Base-by-base conservation (phyloP, 805 yeast genomes). In the Starmerella sirachaensis region DNA sequence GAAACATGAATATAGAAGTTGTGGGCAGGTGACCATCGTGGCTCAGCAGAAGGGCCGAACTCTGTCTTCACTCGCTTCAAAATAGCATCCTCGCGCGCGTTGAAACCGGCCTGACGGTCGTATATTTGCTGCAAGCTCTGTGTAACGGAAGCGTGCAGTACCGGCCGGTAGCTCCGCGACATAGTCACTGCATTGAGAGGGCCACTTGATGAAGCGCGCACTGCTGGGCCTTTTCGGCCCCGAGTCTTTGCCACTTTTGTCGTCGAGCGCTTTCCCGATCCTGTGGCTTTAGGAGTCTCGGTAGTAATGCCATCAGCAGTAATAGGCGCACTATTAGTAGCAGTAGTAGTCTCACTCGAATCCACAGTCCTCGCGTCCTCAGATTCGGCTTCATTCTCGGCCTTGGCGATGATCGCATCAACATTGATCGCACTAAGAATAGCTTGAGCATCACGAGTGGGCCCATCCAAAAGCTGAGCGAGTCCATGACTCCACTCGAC, bases 1-100 rank as follows among this genome's bases (percentile, higher is more conserved):
- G 63, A 52, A 10, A 76, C 57, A 42, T 69, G 65, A 2, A 77
- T 57, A 7, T 71, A 72, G 50, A 71, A 64, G 10, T 69, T 68
- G 28, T 60, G 55, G 30, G 59, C 56, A 13, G 66, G 65, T 14
- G 67, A 61, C 53, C 63, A 58, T 30, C 64, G 63, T 27, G 71
- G 51, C 5, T 50, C 58, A 1, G 62, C 42, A 1, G 21, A 29
- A 10, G 34, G 26, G 29, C 43, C 45, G 26, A 38, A 40, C 44
- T 21, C 37, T 29, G 23, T 49, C 37, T 18, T 38, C 8, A 52
- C 37, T 12, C 40, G 25, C 11, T 27, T 38, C 14, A 41, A 41
- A 9, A 56, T 50, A 18, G 49, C 50, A 14, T 46, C 50, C 27
- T 53, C 49, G 7, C 47, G 41, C 13, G 26, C 38, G n/a, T 45